phyloP scores from a whole-genome alignment of 2,329 filamentous ascomycete genomes.

The Aspergillus fijiensis region DNA sequence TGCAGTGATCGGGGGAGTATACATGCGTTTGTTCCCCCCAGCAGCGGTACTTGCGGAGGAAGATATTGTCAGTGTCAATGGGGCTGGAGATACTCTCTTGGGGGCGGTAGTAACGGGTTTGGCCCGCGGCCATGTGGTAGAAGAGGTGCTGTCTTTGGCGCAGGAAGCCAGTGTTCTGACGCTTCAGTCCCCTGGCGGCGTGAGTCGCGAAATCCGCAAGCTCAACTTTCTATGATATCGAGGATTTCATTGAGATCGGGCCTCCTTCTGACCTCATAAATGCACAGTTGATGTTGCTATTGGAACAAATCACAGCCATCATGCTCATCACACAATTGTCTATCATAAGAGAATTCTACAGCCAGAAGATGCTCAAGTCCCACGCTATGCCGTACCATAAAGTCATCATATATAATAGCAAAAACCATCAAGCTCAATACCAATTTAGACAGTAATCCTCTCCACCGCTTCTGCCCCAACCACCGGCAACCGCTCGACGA shows the following conservation, averaged over 20 bases:
- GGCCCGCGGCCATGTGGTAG: constrained; percentile 54
- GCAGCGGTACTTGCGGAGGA: constrained; percentile 59
- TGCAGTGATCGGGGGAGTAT: constrained; percentile 71
- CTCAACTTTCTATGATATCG: constrained; percentile 4
- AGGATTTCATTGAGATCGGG: neutral
- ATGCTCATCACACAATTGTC: neutral
- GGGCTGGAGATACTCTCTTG: constrained; percentile 88
- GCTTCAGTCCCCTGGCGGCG: constrained; percentile 71
- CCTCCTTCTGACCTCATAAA: neutral
- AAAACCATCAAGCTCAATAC: neutral
- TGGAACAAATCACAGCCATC: neutral
- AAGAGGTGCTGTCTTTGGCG: constrained; percentile 71
- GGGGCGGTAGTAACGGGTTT: constrained; percentile 81
- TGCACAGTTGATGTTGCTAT: neutral
- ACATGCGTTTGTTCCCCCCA: constrained; percentile 74
- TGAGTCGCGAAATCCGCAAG: constrained; percentile 46
- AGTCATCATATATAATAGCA: neutral
- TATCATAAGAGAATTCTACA: neutral
- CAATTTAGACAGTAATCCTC: constrained; percentile 21
- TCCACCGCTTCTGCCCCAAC: constrained; percentile 35
- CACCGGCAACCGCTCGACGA: constrained; percentile 35
- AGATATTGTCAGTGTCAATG: constrained; percentile 86
- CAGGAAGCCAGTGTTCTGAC: constrained; percentile 80
- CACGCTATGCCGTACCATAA: neutral
- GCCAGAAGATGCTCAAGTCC: neutral